A percentile compares a stretch with the other conserved stretches of the same genome.
Conservation (phyloP, 1,284 basidiomycete genomes). For the Earliella scabrosa region DNA sequence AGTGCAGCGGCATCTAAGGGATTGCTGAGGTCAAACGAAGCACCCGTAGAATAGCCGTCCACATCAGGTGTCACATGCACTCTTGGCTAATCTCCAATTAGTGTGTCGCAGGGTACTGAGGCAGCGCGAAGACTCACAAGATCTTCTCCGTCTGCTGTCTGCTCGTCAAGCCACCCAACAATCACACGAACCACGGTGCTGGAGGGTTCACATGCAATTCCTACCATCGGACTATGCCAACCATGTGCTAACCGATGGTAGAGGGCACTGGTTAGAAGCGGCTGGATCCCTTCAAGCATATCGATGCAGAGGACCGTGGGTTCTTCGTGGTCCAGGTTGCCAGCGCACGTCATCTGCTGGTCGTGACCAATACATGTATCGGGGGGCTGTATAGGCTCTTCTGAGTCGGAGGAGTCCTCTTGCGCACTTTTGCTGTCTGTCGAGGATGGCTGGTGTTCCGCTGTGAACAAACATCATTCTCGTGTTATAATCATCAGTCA, state of each 20-base stretch:
- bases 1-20: background rate
- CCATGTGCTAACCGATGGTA: background rate
- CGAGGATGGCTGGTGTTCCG: too few species aligned
- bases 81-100: background rate
- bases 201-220: background rate
- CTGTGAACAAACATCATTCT: too few species aligned
- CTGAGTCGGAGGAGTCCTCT: too few species aligned
- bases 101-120: background rate
- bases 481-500: too few species aligned
- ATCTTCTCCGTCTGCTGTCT: background rate
- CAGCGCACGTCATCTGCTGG: background rate
- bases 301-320: background rate
- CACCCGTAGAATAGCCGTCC: too few species aligned
- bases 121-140: background rate
- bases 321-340: background rate
- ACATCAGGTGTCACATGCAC: background rate
- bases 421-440: too few species aligned
- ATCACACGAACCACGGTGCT: background rate
- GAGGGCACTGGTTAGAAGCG: background rate
- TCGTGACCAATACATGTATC: background rate
- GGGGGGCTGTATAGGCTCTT: background rate
- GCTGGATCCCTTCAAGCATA: background rate
- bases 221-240: background rate
- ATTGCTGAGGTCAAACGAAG: background rate
- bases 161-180: background rate